Evolutionary conservation across 148 eudicot species (phyloP).

Genomic region (Polygonum maritimum): DNA sequence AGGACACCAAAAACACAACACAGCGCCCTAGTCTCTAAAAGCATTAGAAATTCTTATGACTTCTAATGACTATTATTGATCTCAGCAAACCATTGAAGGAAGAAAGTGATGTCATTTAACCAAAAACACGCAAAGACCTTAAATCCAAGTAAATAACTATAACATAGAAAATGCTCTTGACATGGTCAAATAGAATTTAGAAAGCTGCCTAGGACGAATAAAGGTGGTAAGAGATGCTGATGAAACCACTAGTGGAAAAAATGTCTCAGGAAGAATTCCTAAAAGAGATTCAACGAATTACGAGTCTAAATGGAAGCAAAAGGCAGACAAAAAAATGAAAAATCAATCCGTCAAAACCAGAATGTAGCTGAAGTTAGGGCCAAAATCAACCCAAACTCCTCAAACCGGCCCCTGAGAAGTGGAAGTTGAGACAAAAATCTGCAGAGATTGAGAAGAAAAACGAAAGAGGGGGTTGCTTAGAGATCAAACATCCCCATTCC

Average conservation of each 20-base stretch:
- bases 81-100: not conserved
- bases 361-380: not conserved
- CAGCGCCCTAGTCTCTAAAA: not conserved
- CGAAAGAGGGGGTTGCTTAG: not conserved
- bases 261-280: not conserved
- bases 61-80: not conserved
- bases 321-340: not conserved
- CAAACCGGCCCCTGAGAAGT: not conserved
- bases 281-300: not conserved
- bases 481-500: not conserved
- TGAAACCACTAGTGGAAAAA: not conserved
- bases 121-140: not conserved
- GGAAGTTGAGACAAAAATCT: not conserved
- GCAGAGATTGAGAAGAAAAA: not conserved
- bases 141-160: not conserved
- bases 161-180: not conserved
- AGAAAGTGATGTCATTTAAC: not conserved
- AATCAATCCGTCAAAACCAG: not conserved
- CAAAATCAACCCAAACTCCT: not conserved
- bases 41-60: not conserved
- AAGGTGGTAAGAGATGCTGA: not conserved
- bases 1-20: not conserved
- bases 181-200: not conserved
- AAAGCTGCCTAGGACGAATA: not conserved
- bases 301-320: not conserved